Base-by-base conservation (phyloP, 148 eudicot species). In the Vaccinium darrowii region DNA sequence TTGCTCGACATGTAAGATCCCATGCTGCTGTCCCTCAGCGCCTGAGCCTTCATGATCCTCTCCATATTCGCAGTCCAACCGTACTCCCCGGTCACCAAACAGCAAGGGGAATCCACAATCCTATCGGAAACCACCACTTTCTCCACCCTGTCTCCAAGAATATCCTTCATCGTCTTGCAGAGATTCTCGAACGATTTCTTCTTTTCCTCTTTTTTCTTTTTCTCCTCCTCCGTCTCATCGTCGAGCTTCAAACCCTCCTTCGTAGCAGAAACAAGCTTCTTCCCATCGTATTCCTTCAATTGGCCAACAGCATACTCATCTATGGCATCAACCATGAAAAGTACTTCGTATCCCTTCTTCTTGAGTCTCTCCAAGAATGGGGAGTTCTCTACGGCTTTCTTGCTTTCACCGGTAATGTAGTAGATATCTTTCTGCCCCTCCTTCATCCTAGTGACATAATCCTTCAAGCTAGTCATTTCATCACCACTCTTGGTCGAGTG, bases 21-120 rank as follows among this genome's bases (percentile, higher is more conserved):
- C 98, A 95, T 95, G 91, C 93, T 93, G 50, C 90, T 91, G 84
- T 95, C 98, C 88, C 98, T 93, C 82, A 94, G 27, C 0, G 98
- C 98, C 79, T 95, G 98, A 1, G 98, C 98, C 86, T 95, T 95
- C 98, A 95, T 94, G 33, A 95, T 95, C 83, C 98, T 94, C 79
- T 95, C 98, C 98, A 95, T 95, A 87, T 95, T 95, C 0, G 98
- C 98, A 0, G 92, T 90, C 98, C 98, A 95, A 0, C 98, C 98
- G 47, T 94, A 95, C 53, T 95, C 98, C 0, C 98, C 98, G 0
- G 98, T 95, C 52, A 95, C 98, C 84, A 95, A 85, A 82, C 98
- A 94, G 85, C 98, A 94, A 1, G 98, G 98, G 0, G 98, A 95
- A 83, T 95, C 98, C 9, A 95, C 98, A 53, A 95, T 94, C 27